Evolutionary conservation across 1,139 yeast species (phyloP), one percentile per base, ranked within the genome.

Genomic region (Geotrichum reessii): DNA sequence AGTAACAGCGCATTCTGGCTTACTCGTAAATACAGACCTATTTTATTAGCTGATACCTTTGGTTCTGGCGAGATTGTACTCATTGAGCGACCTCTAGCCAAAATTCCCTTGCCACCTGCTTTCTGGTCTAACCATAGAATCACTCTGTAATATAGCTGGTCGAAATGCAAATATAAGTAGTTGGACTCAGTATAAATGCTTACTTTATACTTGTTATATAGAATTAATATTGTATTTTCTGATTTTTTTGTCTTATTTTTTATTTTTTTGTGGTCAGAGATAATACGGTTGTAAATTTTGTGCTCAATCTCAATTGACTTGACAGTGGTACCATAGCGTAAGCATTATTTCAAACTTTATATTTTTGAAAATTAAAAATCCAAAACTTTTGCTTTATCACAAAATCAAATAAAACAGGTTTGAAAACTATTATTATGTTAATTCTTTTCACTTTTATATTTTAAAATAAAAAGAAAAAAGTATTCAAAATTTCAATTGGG

Each of bases 21-120:
- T 62, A 85, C 95, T 2, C 81, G 81, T 55, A 88, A 88, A 68
- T 92, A 89, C 72, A 81, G 86, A 65, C 90, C 95, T 21, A 76
- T 92, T 51, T 75, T 92, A 63, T 79, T 76, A 64, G 93, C 85
- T 7, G 85, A 78, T 42, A 73, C 76, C 47, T 75, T 90, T 58
- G 83, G 81, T 14, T 73, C 76, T 1, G 77, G 77, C 12, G 91
- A 87, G 66, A 72, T 92, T 54, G 80, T 86, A 5, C 81, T 92
- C 46, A 81, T 90, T 53, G 97, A 92, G 72, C 81, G 93, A 70
- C 95, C 95, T 17, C 77, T 81, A 57, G 81, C 81, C 68, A 80
- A 82, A 48, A 75, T 84, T 64, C 81, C 86, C 48, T 76, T 81
- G 49, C 81, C 85, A 33, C 86, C 93, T 52, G 95, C 96, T 57